phyloP scores from a whole-genome alignment of 441 rosid species.

The Erodium moschatum region DNA sequence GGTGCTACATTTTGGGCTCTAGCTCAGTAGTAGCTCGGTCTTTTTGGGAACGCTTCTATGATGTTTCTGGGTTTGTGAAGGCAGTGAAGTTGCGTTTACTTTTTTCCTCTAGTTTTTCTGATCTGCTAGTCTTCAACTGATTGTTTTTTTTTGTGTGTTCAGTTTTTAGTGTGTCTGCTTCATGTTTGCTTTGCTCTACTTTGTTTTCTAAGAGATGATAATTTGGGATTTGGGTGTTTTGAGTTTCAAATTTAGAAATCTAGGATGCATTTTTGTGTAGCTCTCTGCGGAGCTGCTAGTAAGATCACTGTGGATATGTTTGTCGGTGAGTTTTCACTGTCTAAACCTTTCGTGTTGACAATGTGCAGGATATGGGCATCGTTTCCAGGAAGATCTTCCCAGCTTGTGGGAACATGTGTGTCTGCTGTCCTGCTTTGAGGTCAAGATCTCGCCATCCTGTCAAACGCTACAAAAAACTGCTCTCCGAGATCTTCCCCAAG shows the following conservation, averaged over 20 bases:
- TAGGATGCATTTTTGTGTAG: neutral
- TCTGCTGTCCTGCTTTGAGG: constrained; percentile 97
- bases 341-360: constrained; percentile 15
- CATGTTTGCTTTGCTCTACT: neutral
- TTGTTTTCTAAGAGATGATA: too few relatives aligned
- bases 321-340: constrained; percentile 8
- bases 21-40: too few relatives aligned
- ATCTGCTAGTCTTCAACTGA: too few relatives aligned
- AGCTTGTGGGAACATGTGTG: constrained; percentile 93
- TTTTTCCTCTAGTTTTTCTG: neutral
- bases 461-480: constrained; percentile 88
- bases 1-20: constrained; percentile 16
- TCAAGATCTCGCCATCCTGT: constrained; percentile 98
- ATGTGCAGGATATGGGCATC: constrained; percentile 67
- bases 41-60: neutral
- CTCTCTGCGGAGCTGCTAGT: neutral
- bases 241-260: neutral
- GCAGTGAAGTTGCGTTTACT: neutral
- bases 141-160: neutral
- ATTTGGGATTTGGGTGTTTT: constrained; percentile 8
- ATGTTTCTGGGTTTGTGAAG: constrained; percentile 1
- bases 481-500: constrained; percentile 85
- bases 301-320: constrained; percentile 10
- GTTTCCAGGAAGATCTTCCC: constrained; percentile 90
- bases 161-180: neutral